Evolutionary conservation across 129 eudicot species (phyloP).

Genomic region (Deinandra increscens): DNA sequence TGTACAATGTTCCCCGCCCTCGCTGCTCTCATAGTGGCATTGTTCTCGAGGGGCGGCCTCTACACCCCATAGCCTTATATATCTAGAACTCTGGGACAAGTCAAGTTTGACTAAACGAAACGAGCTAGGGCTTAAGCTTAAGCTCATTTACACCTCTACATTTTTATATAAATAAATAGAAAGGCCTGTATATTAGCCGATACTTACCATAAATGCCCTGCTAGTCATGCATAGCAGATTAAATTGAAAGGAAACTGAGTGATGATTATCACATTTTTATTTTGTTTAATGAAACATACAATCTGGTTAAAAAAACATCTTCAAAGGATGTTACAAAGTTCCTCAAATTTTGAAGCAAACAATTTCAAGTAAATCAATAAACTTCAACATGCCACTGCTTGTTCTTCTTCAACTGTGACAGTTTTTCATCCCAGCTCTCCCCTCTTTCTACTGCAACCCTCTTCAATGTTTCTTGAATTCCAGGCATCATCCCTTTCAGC

Average conservation of each 20-base stretch:
- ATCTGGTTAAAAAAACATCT: not conserved
- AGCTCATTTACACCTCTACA: not conserved
- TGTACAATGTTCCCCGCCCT: no score
- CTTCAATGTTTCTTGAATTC: constrained; percentile 89
- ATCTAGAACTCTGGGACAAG: no score
- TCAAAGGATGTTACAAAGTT: constrained; percentile 20
- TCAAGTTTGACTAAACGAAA: no score
- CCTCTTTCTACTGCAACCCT: constrained; percentile 89
- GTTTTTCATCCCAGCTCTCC: constrained; percentile 90
- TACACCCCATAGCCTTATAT: no score
- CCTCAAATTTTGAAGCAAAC: constrained; percentile 15
- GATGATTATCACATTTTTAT: constrained; percentile 2
- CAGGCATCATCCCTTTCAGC: constrained; percentile 99
- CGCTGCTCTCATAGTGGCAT: no score
- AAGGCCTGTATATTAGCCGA: not conserved
- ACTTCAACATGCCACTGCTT: constrained; percentile 99
- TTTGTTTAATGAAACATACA: constrained; percentile 18
- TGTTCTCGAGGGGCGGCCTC: no score
- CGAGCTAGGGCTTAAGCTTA: not conserved
- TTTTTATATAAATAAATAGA: not conserved
- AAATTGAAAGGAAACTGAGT: not conserved
- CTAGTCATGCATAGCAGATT: not conserved
- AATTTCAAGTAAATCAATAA: constrained; percentile 45
- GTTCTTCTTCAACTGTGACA: constrained; percentile 79
- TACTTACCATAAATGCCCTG: not conserved